Percentiles rank a stretch among this genome's conserved stretches.
These are phyloP conservation scores for Nicotiana noctiflora DNA, from an alignment of 257 asterid species.

Conservation along the genomic window DNA sequence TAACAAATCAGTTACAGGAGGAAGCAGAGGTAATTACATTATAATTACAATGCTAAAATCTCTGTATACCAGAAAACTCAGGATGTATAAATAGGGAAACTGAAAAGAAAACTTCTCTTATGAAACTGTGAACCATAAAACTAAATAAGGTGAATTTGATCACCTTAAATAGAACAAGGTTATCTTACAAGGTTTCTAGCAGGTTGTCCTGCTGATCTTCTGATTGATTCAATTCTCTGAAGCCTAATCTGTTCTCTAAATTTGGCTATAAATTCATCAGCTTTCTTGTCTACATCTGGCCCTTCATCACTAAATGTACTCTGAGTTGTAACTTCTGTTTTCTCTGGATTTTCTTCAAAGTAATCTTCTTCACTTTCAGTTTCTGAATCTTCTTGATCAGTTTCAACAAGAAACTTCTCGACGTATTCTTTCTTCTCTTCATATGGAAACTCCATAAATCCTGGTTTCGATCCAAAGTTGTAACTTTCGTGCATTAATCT, in stretches of 20 bases:
- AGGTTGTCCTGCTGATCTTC: constrained; percentile 58
- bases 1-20: not conserved
- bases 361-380: constrained; percentile 34
- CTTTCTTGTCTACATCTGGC: constrained; percentile 89
- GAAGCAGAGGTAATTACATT: not conserved
- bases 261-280: constrained; percentile 92
- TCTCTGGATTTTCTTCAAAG: constrained; percentile 18
- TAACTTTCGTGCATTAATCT: constrained; percentile 8
- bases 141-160: constrained; percentile 3
- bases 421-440: constrained; percentile 20
- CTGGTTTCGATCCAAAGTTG: constrained; percentile 5
- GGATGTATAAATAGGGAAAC: not conserved
- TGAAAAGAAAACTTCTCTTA: not conserved
- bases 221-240: constrained; percentile 77
- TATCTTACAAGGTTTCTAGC: constrained; percentile 34
- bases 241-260: constrained; percentile 86
- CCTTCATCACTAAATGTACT: constrained; percentile 29
- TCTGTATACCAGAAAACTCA: not conserved
- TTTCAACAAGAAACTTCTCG: constrained; percentile 31
- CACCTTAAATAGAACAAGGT: not conserved
- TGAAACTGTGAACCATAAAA: not conserved
- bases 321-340: not conserved
- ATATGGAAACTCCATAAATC: constrained; percentile 13
- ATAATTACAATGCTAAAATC: not conserved
- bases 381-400: constrained; percentile 32